Evolutionary conservation across 257 asterid genomes (phyloP), one percentile per base, ranked within the genome.

Genomic region (Osmanthus fragrans): DNA sequence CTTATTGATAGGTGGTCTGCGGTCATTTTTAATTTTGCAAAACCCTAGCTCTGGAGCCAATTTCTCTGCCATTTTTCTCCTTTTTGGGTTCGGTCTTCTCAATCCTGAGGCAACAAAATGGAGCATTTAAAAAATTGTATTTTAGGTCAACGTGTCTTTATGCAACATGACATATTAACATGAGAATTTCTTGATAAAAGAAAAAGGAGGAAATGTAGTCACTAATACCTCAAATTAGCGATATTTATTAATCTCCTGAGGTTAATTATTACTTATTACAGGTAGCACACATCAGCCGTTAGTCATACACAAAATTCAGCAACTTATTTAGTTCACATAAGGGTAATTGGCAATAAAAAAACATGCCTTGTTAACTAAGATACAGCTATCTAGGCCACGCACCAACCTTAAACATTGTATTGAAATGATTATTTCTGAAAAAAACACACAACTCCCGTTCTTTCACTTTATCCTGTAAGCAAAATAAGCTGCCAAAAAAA

Each of bases 401-500:
- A 81, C 92, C 80, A 74, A 96, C 98, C 98, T 96, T 96, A 84
- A 94, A 93, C 99, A 96, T 94, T 60, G 97, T 92, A 82, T 94
- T 96, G 92, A 96, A 96, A 86, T 94, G 99, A 82, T 96, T 96
- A 87, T 96, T 96, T 79, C 99, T 89, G 92, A 96, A 96, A 71
- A 96, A 92, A 70, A 96, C 97, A 73, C 97, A 93, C 66, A 96
- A 87, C 85, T 94, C 99, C 2, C 96, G 89, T 83, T 96, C 99
- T 88, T 91, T 96, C 81, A 93, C 88, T 77, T 90, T 89, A 54
- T 92, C 97, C 89, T 80, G 94, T 83, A 96, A 92, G 91, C 92
- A 87, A 86, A 92, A 94, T 37, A 96, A 89, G 76, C 98, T 96
- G 97, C 85, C 74, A 36, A 78, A 77, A 80, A 77, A 27, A 19